These are phyloP conservation scores for Xylaria intraflava DNA, from an alignment of 495 filamentous ascomycete genomes.

Conservation along the genomic window DNA sequence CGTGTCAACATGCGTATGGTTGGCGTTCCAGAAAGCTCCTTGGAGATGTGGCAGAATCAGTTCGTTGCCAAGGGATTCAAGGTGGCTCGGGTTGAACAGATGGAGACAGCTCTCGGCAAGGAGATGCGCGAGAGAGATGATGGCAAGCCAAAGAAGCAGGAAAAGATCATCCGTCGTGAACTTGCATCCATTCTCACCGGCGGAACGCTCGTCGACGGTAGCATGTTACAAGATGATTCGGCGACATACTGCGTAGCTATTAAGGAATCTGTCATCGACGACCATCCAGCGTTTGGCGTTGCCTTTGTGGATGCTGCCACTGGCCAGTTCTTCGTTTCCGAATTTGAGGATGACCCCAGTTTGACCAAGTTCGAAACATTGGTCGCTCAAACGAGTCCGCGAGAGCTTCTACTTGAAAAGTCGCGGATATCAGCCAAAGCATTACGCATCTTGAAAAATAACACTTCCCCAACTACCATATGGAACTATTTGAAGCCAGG, in stretches of 20 bases:
- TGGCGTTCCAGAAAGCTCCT: constrained; percentile 82
- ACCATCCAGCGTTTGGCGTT: constrained; percentile 78
- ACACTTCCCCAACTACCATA: constrained; percentile 83
- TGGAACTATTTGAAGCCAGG: constrained; percentile 89
- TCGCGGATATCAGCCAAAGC: constrained; percentile 74
- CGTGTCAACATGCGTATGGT: constrained; percentile 99
- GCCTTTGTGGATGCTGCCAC: constrained; percentile 95
- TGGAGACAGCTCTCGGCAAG: constrained; percentile 89
- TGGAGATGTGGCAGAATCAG: constrained; percentile 90
- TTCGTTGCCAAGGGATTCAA: constrained; percentile 94
- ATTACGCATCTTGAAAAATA: constrained; percentile 93
- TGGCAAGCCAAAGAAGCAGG: constrained; percentile 53
- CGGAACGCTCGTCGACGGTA: constrained; percentile 88
- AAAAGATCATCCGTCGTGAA: constrained; percentile 91
- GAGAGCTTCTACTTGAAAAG: constrained; percentile 88
- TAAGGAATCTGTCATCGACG: constrained; percentile 75
- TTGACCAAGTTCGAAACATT: constrained; percentile 98
- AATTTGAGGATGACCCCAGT: constrained; percentile 88
- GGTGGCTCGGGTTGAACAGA: constrained; percentile 93
- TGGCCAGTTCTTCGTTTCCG: constrained; percentile 86
- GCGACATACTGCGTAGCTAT: constrained; percentile 94
- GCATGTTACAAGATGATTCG: constrained; percentile 98
- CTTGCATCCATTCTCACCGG: constrained; percentile 83
- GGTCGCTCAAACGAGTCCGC: constrained; percentile 85
- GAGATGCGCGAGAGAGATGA: constrained; percentile 91